These are phyloP conservation scores for Xylariomycetidae sp. DNA, from an alignment of 2,329 filamentous ascomycete species.

Conservation along the genomic window DNA sequence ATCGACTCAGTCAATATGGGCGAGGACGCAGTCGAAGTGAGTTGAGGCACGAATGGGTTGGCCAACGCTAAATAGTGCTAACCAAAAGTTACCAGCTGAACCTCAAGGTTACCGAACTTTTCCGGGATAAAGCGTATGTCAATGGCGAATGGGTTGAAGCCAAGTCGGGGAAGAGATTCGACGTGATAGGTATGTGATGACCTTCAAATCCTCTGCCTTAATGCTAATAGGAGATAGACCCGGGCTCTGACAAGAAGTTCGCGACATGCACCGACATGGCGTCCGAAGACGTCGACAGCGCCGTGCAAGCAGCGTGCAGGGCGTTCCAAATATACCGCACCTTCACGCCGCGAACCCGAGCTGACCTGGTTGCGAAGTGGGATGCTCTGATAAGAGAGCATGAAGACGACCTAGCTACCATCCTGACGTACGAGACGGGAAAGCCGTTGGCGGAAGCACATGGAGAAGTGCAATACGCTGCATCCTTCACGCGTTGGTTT, in stretches of 20 bases:
- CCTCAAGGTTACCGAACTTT: slow-evolving; percentile 50
- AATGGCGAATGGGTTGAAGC: slow-evolving; percentile 51
- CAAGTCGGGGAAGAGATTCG: slow-evolving; percentile 53
- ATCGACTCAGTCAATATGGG: no score
- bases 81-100: no score
- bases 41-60: no score
- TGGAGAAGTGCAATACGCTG: not conserved
- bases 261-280: slow-evolving; percentile 39
- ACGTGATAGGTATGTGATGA: slow-evolving; percentile 41
- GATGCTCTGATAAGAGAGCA: slow-evolving; percentile 59
- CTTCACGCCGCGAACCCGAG: slow-evolving; percentile 54
- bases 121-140: slow-evolving; percentile 49
- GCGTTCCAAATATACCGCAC: slow-evolving; percentile 58
- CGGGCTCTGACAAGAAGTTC: slow-evolving; percentile 36
- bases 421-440: slow-evolving; percentile 39
- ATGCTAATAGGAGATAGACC: slow-evolving; percentile 31
- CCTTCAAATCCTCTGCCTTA: not conserved
- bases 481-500: not conserved
- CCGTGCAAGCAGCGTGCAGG: slow-evolving; percentile 54
- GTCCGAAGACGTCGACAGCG: slow-evolving; percentile 55
- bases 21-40: no score
- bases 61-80: no score
- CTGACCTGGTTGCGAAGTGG: slow-evolving; percentile 61
- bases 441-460: not conserved
- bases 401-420: slow-evolving; percentile 56